These are phyloP conservation scores for Mrakia hoshinonis DNA, from an alignment of 768 basidiomycete genomes.

Conservation along the genomic window DNA sequence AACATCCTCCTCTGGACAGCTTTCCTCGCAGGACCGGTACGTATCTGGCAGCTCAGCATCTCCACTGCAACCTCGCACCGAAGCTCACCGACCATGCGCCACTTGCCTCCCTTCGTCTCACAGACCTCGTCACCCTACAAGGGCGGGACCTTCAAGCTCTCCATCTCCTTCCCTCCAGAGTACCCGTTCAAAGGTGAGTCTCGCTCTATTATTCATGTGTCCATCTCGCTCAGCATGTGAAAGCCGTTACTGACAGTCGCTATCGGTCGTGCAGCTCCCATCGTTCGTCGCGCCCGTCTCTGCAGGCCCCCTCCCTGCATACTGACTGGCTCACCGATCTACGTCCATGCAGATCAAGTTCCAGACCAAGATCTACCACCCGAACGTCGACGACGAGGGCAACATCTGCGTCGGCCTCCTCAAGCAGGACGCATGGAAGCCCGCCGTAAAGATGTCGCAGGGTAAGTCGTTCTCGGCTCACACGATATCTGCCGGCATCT, in stretches of 20 bases:
- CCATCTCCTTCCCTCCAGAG: constrained; percentile 38
- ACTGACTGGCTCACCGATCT: neutral
- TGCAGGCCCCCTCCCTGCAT: neutral
- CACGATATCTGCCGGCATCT: too few relatives aligned
- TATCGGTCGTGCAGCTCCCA: constrained; percentile 20
- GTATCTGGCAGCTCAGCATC: constrained; percentile 18
- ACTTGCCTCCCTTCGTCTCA: neutral
- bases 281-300: constrained; percentile 9
- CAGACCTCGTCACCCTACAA: constrained; percentile 37
- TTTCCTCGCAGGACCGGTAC: constrained; percentile 39
- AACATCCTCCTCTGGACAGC: constrained; percentile 38
- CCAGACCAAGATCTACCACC: constrained; percentile 41
- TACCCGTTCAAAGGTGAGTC: constrained; percentile 39
- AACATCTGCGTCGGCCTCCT: constrained; percentile 42
- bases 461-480: constrained; percentile 31
- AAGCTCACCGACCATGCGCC: constrained; percentile 4
- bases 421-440: constrained; percentile 43
- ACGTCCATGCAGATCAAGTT: constrained; percentile 37
- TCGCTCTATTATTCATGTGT: neutral
- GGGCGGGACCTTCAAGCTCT: constrained; percentile 39
- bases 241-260: constrained; percentile 31
- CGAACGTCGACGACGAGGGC: constrained; percentile 42
- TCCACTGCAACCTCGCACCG: neutral
- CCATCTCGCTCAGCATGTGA: too few relatives aligned
- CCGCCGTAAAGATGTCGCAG: constrained; percentile 39